These are phyloP conservation scores for Fabrea salina DNA, from an alignment of 169 alveolate species.

Conservation along the genomic window DNA sequence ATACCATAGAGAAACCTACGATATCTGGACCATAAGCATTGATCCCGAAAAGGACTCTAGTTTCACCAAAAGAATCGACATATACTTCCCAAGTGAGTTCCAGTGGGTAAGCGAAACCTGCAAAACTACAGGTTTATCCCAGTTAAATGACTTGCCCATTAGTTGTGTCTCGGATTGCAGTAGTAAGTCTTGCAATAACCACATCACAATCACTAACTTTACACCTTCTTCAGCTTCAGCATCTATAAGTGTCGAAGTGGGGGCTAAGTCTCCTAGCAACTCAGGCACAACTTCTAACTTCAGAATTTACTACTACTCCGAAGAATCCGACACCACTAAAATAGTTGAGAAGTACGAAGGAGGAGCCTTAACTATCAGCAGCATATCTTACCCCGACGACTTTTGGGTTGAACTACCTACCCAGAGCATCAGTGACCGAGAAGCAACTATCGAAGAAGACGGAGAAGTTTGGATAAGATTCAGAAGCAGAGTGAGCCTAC, in stretches of 20 bases:
- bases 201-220: constrained; percentile 7
- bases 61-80: background rate
- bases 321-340: constrained; percentile 5
- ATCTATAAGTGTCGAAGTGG: background rate
- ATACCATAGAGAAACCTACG: constrained; percentile 17
- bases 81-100: constrained; percentile 25
- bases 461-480: constrained; percentile 29
- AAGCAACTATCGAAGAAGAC: background rate
- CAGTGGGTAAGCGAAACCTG: constrained; percentile 12
- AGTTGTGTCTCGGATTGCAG: constrained; percentile 27
- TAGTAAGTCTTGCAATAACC: background rate
- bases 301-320: background rate
- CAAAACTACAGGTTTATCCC: background rate
- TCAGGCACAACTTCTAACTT: constrained; percentile 23
- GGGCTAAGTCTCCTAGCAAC: constrained; percentile 25
- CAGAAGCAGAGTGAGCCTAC: background rate
- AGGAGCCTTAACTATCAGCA: background rate
- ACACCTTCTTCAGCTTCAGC: background rate
- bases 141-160: background rate
- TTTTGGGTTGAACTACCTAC: constrained; percentile 33
- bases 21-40: constrained; percentile 8
- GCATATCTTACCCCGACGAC: constrained; percentile 21
- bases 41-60: constrained; percentile 12
- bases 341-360: constrained; percentile 15
- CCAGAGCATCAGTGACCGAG: background rate